phyloP scores from a whole-genome alignment of 345 rosid species.

The Syzygium jambos region DNA sequence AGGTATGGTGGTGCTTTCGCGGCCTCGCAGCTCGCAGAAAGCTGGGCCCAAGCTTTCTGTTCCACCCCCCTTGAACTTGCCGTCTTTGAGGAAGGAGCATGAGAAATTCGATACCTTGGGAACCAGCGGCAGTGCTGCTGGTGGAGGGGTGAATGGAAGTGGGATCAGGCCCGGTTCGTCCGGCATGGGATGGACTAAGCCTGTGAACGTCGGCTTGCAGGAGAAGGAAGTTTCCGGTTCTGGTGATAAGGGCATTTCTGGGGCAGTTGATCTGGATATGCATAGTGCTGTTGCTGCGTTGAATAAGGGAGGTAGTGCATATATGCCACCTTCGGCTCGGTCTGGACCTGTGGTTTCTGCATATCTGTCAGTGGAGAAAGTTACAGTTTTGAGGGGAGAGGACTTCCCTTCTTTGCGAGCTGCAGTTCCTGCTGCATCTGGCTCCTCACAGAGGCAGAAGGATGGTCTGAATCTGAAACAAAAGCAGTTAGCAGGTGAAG shows the following conservation, averaged over 20 bases:
- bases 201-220: constrained; percentile 38
- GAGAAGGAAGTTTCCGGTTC: constrained; percentile 40
- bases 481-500: constrained; percentile 45
- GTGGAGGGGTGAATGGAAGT: constrained; percentile 58
- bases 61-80: constrained; percentile 99
- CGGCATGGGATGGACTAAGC: constrained; percentile 88
- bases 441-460: constrained; percentile 60
- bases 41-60: constrained; percentile 89
- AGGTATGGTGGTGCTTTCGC: constrained; percentile 87
- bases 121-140: constrained; percentile 46
- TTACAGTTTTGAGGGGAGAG: constrained; percentile 73
- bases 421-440: constrained; percentile 43
- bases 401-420: constrained; percentile 93
- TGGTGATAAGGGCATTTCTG: background rate
- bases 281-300: constrained; percentile 31
- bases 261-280: constrained; percentile 19
- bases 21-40: constrained; percentile 92
- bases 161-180: constrained; percentile 77
- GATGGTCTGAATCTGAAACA: constrained; percentile 59
- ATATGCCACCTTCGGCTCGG: constrained; percentile 44
- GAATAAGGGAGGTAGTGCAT: constrained; percentile 29
- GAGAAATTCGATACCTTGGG: constrained; percentile 73
- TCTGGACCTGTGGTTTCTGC: constrained; percentile 20
- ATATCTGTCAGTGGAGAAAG: constrained; percentile 39
- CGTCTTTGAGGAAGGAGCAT: constrained; percentile 85